phyloP scores from a whole-genome alignment of 208 protist genomes.

The Strigomonas culicis region DNA sequence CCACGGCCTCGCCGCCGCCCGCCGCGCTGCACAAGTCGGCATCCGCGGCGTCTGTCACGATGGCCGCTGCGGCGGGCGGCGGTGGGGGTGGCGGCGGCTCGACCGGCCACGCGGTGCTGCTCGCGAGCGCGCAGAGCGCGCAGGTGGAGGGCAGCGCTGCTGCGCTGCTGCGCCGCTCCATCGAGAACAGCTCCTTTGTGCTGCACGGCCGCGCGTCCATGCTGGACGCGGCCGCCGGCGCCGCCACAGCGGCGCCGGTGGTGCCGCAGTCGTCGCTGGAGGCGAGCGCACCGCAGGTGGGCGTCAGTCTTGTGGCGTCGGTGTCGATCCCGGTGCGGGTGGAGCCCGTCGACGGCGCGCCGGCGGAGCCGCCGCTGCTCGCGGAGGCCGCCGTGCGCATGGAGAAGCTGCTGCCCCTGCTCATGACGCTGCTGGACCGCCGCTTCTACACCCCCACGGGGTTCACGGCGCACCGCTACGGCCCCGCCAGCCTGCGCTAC shows the following conservation, averaged over 20 bases:
- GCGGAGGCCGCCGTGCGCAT: slow-evolving; percentile 3
- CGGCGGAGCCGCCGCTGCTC: too few relatives aligned
- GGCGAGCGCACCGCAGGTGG: too few relatives aligned
- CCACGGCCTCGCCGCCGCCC: background rate
- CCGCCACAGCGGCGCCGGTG: too few relatives aligned
- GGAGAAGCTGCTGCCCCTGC: slow-evolving; percentile 28
- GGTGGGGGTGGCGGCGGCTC: background rate
- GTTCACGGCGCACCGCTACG: slow-evolving; percentile 26
- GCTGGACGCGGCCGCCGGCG: too few relatives aligned
- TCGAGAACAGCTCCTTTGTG: background rate
- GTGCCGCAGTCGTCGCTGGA: too few relatives aligned
- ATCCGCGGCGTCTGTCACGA: too few relatives aligned
- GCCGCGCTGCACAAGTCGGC: too few relatives aligned
- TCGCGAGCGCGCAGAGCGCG: background rate
- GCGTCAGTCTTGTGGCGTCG: too few relatives aligned
- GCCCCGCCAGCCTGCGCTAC: background rate
- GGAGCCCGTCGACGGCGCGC: too few relatives aligned
- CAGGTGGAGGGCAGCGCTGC: background rate
- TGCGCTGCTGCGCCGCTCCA: slow-evolving; percentile 3
- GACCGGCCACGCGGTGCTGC: background rate
- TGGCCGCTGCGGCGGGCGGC: background rate
- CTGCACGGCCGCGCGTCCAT: too few relatives aligned
- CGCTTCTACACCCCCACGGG: slow-evolving; percentile 23
- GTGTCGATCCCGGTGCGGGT: too few relatives aligned
- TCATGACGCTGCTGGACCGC: slow-evolving; percentile 40